Base-by-base conservation (phyloP, 257 asterid species). In the Pogostemon cablin region DNA sequence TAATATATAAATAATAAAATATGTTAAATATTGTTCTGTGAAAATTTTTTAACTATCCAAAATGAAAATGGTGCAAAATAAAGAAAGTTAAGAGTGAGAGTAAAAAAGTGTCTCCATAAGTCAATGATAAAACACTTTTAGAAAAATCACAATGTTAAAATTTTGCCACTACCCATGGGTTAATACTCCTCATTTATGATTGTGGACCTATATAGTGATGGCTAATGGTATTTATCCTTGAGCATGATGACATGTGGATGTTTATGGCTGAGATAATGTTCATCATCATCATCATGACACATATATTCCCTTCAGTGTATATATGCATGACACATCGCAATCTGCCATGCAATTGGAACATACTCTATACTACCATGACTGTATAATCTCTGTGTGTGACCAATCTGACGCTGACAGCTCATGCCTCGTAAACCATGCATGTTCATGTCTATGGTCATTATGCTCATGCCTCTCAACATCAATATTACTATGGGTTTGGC, bases 341-440 rank as follows among this genome's bases (percentile, higher is more conserved):
- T 73, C 72, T 62, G 6, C 58, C 68, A 54, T 72, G 58, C 12
- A 56, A 17, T 47, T 65, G 44, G 38, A 67, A 37, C 67, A 67
- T 40, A 64, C 32, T 25, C 32, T 38, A 66, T 52, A 15, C 40
- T 56, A 61, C 35, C 25, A 42, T 73, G 47, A 42, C 9, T 44
- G 38, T 25, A 25, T 25, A 25, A 25, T 25, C 32, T 25, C 32
- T 25, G 32, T 25, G 32, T 25, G 32, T 25, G 43, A 34, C 44
- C 37, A 62, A 47, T 76, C 56, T 73, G 78, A 72, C 32, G 48
- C 11, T 40, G 64, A 73, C 78, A 62, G 39, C 11, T 47, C 72
- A 61, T 38, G 71, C 74, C 52, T 15, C 7, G 17, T 15, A 10
- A 9, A 41, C 46, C 70, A 50, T 50, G 38, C 42, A 25, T 66